Evolutionary conservation across 768 basidiomycete species (phyloP), one percentile per base, ranked within the genome.

Genomic region (Podaxis sp.): DNA sequence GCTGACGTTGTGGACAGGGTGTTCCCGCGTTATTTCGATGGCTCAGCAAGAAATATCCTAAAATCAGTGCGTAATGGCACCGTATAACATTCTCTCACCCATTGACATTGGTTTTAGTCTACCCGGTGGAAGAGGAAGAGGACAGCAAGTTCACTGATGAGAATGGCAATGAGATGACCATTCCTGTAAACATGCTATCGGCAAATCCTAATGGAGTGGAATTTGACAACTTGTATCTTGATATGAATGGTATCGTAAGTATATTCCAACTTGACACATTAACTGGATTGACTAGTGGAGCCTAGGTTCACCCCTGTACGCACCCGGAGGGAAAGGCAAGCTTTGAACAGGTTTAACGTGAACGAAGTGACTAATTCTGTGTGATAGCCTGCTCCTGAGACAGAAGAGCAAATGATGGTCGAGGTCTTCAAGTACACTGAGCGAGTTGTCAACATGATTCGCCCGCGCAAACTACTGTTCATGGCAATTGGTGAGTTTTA

Each of bases 401-500:
- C 95, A 2, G 97, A 99, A 73, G 93, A 95, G 71, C 95, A 97
- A 55, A 99, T 99, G 97, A 99, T 99, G 97, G 71, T 93, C 4
- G 97, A 98, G 74, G 83, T 99, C 36, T 98, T 99, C 79, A 86
- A 83, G 57, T 99, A 99, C 77, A 99, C 97, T 0, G 94, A 98
- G 71, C 85, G 97, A 47, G 91, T 99, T 25, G 95, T 99, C 25
- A 94, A 95, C 73, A 98, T 98, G 96, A 76, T 97, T 59, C 82
- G 97, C 65, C 97, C 97, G 0, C 85, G 97, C 61, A 98, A 93
- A 74, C 79, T 99, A 15, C 82, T 99, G 53, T 95, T 98, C 79
- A 98, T 99, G 94, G 97, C 97, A 54, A 96, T 99, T 69, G 96
- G 96, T 94, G 57, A 64, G 86, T 76, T 33, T 13, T 47, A 51